Evolutionary conservation across 2,329 filamentous ascomycete genomes (phyloP), one percentile per base, ranked within the genome.

Genomic region (Cercospora sesami): DNA sequence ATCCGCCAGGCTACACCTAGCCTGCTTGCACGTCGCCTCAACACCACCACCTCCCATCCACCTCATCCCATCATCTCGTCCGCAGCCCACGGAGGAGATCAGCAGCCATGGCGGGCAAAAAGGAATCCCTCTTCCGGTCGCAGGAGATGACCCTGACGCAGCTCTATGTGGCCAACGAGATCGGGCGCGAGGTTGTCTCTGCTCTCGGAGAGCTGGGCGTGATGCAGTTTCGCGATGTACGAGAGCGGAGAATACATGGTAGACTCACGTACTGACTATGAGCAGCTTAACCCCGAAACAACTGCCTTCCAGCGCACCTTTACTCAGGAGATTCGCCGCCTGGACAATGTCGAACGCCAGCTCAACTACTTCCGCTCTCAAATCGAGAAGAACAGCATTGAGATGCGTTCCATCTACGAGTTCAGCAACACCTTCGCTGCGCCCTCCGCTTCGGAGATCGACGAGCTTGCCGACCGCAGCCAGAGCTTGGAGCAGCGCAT

Each of bases 131-230:
- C 85, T 98, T 99, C 90, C 94, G 96, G 87, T 99, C 95, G 80
- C 92, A 93, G 92, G 92, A 97, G 83, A 99, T 99, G 95, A 97
- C 93, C 87, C 91, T 99, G 90, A 96, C 96, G 78, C 95, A 99
- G 89, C 91, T 99, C 78, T 99, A 98, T 83, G 96, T 99, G 78
- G 93, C 95, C 78, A 98, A 97, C 80, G 95, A 99, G 86, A 98
- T 99, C 75, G 94, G 95, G 76, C 90, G 95, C 79, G 96, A 99
- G 84, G 94, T 97, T 76, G 94, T 98, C 72, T 97, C 94, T 79
- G 94, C 94, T 66, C 86, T 99, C 73, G 95, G 95, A 79, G 95
- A 99, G 86, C 88, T 99, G 78, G 95, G 95, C 67, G 87, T 95
- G 77, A 94, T 98, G 80, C 94, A 98, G 82, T 99, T 99, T 80